Conservation (phyloP, 768 basidiomycete species). For the Lactarius trivialis region DNA sequence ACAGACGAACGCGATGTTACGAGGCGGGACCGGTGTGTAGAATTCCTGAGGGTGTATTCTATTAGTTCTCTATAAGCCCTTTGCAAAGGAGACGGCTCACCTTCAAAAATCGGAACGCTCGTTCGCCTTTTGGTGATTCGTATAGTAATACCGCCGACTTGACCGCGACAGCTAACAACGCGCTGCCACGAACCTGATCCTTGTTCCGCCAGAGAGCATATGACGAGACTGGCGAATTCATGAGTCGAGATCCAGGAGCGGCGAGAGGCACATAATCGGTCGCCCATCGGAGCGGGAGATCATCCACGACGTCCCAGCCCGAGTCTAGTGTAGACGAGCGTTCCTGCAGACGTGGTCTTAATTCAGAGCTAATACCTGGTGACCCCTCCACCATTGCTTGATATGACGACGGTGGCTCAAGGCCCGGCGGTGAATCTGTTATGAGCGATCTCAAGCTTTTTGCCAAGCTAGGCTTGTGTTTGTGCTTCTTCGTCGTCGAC, state of each 20-base stretch:
- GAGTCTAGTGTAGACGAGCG: slow-evolving; percentile 4
- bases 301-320: slow-evolving; percentile 64
- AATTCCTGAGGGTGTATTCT: slow-evolving; percentile 51
- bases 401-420: slow-evolving; percentile 24
- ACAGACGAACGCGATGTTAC: slow-evolving; percentile 61
- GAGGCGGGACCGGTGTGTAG: slow-evolving; percentile 67
- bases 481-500: slow-evolving; percentile 41
- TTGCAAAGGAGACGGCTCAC: slow-evolving; percentile 31
- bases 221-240: slow-evolving; percentile 48
- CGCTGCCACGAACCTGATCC: slow-evolving; percentile 38
- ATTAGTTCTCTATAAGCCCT: neutral
- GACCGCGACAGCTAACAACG: slow-evolving; percentile 67
- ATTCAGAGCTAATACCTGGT: neutral
- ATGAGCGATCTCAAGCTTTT: slow-evolving; percentile 58
- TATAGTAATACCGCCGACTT: slow-evolving; percentile 69
- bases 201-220: slow-evolving; percentile 69
- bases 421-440: slow-evolving; percentile 33
- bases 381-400: neutral
- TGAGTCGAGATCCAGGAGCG: slow-evolving; percentile 54
- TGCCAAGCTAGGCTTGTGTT: slow-evolving; percentile 42
- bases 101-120: slow-evolving; percentile 79
- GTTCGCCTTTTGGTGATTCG: slow-evolving; percentile 75
- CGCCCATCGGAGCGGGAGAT: slow-evolving; percentile 76
- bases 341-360: neutral
- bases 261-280: slow-evolving; percentile 81